These are phyloP conservation scores for Aulographum hederae DNA, from an alignment of 2,329 filamentous ascomycete genomes.

Conservation along the genomic window DNA sequence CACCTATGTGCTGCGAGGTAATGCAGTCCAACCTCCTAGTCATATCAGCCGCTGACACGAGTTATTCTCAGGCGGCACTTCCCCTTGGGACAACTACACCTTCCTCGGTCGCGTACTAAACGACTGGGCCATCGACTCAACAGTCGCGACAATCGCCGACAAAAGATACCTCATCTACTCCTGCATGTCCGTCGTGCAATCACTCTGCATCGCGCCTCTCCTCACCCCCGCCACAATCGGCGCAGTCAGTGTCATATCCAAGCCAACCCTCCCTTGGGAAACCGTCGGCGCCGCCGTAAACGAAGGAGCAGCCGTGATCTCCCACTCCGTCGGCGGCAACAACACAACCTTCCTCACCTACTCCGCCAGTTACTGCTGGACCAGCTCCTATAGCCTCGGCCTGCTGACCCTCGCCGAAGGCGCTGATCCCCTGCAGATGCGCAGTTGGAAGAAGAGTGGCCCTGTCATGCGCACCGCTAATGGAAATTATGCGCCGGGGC, in stretches of 20 bases:
- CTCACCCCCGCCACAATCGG: slow-evolving; percentile 1
- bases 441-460: slow-evolving; percentile 5
- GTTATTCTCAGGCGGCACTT: too few relatives aligned
- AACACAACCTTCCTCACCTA: slow-evolving; percentile 2
- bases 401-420: slow-evolving; percentile 3
- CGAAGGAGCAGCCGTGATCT: slow-evolving; percentile 4
- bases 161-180: slow-evolving; percentile 5
- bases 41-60: too few relatives aligned
- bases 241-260: not conserved
- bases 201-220: slow-evolving; percentile 3
- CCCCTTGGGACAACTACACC: slow-evolving; percentile 4
- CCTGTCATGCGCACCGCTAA: slow-evolving; percentile 5
- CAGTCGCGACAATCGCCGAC: slow-evolving; percentile 1
- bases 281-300: slow-evolving; percentile 3
- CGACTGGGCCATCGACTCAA: slow-evolving; percentile 5
- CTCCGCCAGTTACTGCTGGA: slow-evolving; percentile 3
- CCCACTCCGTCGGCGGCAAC: too few relatives aligned
- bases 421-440: slow-evolving; percentile 2
- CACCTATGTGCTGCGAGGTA: slow-evolving; percentile 1
- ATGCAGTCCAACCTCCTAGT: too few relatives aligned
- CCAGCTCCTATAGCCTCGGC: slow-evolving; percentile 3
- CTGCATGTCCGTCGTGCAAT: slow-evolving; percentile 1
- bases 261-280: slow-evolving; percentile 5
- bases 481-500: slow-evolving; percentile 5
- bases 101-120: slow-evolving; percentile 1